Conservation (phyloP, 495 filamentous ascomycete genomes). For the Aspergillus coremiiformis region DNA sequence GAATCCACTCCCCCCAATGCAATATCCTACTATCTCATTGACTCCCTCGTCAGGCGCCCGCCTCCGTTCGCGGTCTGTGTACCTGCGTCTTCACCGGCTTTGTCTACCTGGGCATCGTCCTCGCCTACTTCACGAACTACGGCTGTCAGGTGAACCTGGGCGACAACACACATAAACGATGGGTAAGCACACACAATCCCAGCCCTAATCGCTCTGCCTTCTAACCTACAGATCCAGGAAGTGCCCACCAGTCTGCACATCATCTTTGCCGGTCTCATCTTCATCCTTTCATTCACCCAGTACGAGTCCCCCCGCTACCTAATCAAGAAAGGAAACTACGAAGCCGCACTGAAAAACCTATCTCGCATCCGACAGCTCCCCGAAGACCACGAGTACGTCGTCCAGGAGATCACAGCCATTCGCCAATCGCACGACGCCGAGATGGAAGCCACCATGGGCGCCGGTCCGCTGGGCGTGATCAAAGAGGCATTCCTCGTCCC, state of each 20-base stretch:
- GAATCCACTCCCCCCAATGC: not conserved
- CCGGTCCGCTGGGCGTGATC: constrained; percentile 46
- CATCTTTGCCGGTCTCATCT: constrained; percentile 63
- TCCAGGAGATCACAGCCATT: constrained; percentile 59
- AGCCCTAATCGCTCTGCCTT: constrained; percentile 21
- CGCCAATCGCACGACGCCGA: constrained; percentile 60
- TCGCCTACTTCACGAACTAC: constrained; percentile 47
- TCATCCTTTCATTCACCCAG: constrained; percentile 55
- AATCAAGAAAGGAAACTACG: constrained; percentile 48
- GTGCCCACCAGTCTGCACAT: constrained; percentile 65
- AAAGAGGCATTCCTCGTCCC: constrained; percentile 54
- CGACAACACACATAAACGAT: constrained; percentile 49
- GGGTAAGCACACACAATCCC: constrained; percentile 32
- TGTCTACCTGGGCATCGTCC: constrained; percentile 43
- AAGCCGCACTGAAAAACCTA: constrained; percentile 43
- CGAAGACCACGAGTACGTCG: constrained; percentile 35
- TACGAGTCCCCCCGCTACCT: constrained; percentile 59
- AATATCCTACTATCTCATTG: no score
- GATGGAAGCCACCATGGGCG: constrained; percentile 52
- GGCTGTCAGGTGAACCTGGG: constrained; percentile 51
- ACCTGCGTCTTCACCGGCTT: constrained; percentile 59
- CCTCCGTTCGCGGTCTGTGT: constrained; percentile 58
- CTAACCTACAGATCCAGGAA: constrained; percentile 27
- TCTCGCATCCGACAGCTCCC: constrained; percentile 36
- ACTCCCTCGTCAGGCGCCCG: no score